phyloP scores from a whole-genome alignment of 1,139 yeast genomes.

The Nakaseomyces bracarensis region DNA sequence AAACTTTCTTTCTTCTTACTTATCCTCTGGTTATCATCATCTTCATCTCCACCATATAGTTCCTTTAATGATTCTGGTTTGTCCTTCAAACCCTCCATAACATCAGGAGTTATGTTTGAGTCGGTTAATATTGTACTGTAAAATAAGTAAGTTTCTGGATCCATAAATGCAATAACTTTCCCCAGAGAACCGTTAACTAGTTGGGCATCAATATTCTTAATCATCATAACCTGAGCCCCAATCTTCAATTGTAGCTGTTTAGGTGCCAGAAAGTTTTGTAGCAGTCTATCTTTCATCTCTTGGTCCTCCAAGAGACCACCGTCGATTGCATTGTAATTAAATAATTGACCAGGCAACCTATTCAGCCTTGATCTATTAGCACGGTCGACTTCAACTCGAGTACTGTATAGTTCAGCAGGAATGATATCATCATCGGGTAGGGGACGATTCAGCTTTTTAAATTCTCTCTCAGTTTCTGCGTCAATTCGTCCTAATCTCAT shows the following conservation, averaged over 20 bases:
- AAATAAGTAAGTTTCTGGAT: constrained; percentile 44
- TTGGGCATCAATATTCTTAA: constrained; percentile 79
- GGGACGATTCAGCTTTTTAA: constrained; percentile 48
- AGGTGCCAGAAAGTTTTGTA: constrained; percentile 71
- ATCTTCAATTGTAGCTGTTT: constrained; percentile 52
- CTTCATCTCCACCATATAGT: constrained; percentile 14
- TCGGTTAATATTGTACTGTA: constrained; percentile 25
- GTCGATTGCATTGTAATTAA: constrained; percentile 51
- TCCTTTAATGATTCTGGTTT: constrained; percentile 19
- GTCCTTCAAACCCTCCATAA: constrained; percentile 15
- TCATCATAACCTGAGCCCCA: constrained; percentile 94
- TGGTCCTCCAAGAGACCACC: constrained; percentile 47
- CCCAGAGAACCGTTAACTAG: constrained; percentile 93
- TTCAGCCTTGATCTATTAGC: constrained; percentile 58
- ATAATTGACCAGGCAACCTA: constrained; percentile 42
- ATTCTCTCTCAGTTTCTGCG: constrained; percentile 45
- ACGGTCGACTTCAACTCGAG: constrained; percentile 72
- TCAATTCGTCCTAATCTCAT: constrained; percentile 69
- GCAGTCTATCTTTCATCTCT: constrained; percentile 37
- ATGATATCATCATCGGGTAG: constrained; percentile 53
- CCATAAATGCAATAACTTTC: constrained; percentile 66
- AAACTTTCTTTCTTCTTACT: constrained; percentile 22
- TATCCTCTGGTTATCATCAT: constrained; percentile 18
- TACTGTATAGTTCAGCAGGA: constrained; percentile 82
- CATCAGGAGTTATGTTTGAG: constrained; percentile 14